Percentiles rank a stretch among this genome's conserved stretches.
phyloP scores from a whole-genome alignment of 2,329 filamentous ascomycete genomes.

The Colletotrichum sansevieriae region DNA sequence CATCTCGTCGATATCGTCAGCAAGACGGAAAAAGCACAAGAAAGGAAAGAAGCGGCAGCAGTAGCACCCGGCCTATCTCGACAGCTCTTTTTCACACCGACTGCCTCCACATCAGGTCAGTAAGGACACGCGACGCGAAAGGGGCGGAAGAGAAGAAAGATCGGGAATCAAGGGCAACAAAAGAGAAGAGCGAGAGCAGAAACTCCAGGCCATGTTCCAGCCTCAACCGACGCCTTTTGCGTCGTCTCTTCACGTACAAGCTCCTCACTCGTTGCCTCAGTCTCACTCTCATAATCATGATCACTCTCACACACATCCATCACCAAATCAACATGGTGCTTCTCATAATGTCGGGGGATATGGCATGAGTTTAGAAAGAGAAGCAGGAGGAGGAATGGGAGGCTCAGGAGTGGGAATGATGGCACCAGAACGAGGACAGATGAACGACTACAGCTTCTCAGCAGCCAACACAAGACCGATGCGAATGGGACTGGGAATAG shows the following conservation, averaged over 20 bases:
- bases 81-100: neutral
- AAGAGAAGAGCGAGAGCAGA: conserved; percentile 10
- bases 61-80: neutral
- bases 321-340: neutral
- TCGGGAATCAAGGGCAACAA: neutral
- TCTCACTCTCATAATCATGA: neutral
- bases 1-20: conserved; percentile 20
- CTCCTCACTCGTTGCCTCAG: conserved; percentile 13
- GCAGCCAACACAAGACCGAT: neutral
- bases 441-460: conserved; percentile 26
- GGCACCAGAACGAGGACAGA: neutral
- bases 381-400: conserved; percentile 1
- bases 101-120: neutral
- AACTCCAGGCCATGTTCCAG: conserved; percentile 63
- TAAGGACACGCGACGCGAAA: neutral
- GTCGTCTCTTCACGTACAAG: conserved; percentile 54
- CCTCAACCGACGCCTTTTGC: conserved; percentile 64
- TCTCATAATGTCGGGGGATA: conserved; percentile 13
- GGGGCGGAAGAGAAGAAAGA: neutral
- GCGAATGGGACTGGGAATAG: conserved; percentile 11
- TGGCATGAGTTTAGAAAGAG: neutral
- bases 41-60: neutral
- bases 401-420: conserved; percentile 2
- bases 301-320: conserved; percentile 5
- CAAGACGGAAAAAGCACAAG: neutral